Percentiles rank a stretch among this genome's conserved stretches.
Evolutionary conservation across 305 asterid genomes (phyloP).

Genomic region (Fraxinus platypoda): DNA sequence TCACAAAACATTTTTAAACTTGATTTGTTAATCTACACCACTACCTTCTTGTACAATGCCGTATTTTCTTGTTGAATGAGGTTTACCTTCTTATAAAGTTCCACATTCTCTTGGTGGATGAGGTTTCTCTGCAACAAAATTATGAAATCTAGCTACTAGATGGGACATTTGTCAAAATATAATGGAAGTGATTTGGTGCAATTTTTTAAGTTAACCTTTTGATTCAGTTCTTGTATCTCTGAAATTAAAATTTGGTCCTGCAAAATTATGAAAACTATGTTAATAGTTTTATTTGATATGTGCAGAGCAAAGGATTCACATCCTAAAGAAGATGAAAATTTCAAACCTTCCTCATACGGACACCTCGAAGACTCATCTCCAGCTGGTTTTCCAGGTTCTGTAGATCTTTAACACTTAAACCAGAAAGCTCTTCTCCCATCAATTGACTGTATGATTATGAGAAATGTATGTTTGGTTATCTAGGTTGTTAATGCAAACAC

Average conservation of each 20-base stretch:
- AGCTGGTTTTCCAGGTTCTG: constrained; percentile 65
- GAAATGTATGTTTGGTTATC: constrained; percentile 7
- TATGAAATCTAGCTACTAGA: constrained; percentile 29
- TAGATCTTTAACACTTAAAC: constrained; percentile 54
- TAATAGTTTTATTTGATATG: constrained; percentile 1
- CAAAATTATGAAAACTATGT: constrained; percentile 24
- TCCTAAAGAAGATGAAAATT: constrained; percentile 5
- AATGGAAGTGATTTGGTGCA: neutral
- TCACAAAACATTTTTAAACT: constrained; percentile 1
- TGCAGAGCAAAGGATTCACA: constrained; percentile 1
- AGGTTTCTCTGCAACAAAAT: constrained; percentile 56
- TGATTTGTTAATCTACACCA: constrained; percentile 8
- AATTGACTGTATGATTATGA: constrained; percentile 44
- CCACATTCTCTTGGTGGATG: constrained; percentile 67
- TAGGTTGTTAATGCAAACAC: neutral
- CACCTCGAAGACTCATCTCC: constrained; percentile 59
- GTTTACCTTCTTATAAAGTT: constrained; percentile 57
- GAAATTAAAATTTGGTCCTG: constrained; percentile 56
- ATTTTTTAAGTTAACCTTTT: constrained; percentile 41
- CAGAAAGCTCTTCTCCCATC: constrained; percentile 69
- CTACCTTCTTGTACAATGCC: constrained; percentile 56
- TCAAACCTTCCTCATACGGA: constrained; percentile 61
- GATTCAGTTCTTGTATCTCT: constrained; percentile 61
- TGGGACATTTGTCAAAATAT: constrained; percentile 8
- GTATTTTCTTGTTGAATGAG: constrained; percentile 45